Evolutionary conservation across 2,329 filamentous ascomycete species (phyloP).

Genomic region (Orbilia quercus): DNA sequence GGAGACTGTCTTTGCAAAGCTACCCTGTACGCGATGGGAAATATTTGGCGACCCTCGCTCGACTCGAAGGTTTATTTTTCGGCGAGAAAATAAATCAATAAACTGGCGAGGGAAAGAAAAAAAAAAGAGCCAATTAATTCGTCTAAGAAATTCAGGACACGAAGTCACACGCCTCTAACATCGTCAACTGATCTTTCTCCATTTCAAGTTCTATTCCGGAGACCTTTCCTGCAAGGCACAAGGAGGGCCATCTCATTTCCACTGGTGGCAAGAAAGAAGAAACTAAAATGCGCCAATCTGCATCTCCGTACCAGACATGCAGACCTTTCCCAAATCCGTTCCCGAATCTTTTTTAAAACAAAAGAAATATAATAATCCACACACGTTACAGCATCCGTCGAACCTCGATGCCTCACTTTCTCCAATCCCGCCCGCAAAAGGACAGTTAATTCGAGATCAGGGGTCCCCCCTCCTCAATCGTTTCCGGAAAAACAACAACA

Average conservation of each 20-base stretch:
- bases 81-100: not conserved
- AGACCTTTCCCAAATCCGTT: conserved; percentile 4
- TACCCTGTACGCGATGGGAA: conserved; percentile 2
- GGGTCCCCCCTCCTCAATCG: conserved; percentile 13
- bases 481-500: conserved; percentile 33
- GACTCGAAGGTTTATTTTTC: conserved; percentile 11
- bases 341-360: conserved; percentile 26
- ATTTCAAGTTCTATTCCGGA: conserved; percentile 2
- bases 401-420: not conserved
- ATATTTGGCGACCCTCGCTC: conserved; percentile 36
- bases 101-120: not conserved
- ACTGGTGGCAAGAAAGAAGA: conserved; percentile 33
- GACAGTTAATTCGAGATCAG: too few species aligned
- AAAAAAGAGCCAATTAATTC: not conserved
- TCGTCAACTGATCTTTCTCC: not conserved
- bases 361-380: not conserved
- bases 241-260: conserved; percentile 39
- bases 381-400: not conserved
- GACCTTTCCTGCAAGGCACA: conserved; percentile 24
- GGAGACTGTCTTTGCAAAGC: not conserved
- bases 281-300: conserved; percentile 11
- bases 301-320: conserved; percentile 8
- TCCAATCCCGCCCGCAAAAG: conserved; percentile 15
- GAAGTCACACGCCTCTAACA: not conserved
- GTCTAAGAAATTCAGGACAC: not conserved